Evolutionary conservation across 805 yeast species (phyloP), one percentile per base, ranked within the genome.

Genomic region (Phaffomyces opuntiae): DNA sequence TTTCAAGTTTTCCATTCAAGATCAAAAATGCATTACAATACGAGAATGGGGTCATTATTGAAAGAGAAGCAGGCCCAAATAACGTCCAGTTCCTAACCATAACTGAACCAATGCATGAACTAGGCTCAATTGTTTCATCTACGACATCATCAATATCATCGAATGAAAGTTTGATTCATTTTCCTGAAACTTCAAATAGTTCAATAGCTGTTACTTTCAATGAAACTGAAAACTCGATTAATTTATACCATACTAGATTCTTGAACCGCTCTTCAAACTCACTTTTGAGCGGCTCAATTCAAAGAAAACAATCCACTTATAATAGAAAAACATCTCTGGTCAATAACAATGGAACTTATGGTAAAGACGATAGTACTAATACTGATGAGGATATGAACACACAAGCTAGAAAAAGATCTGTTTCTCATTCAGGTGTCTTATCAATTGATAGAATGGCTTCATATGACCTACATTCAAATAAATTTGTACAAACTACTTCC

Each of bases 31-130:
- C 83, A 2, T 74, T 83, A 49, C 74, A 83, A 11, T 83, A 80
- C 55, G 79, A 78, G 24, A 72, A 76, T 36, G 96, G 96, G 0
- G 57, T 87, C 4, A 64, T 89, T 0, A 55, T 86, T 21, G 86
- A 84, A 54, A 67, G 80, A 35, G 48, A 38, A 8, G 73, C 70
- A 41, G 27, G 42, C 24, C 32, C 40, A 7, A 16, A 37, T 12
- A 41, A 48, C 14, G 32, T 49, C 3, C 51, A 48, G 9, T 83
- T 86, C 53, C 68, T 87, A 44, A 80, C 95, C 0, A 59, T 88
- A 48, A 72, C 80, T 1, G 95, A 87, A 58, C 91, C 96, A 1
- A 65, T 83, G 49, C 76, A 78, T 2, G 93, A 87, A 5, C 72
- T 86, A 46, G 88, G 95, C 3, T 67, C 78, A 5, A 75, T 88